Percentiles rank a stretch among this genome's conserved stretches.
These are phyloP conservation scores for Vitis cinerea DNA, from an alignment of 164 flowering plant species.

Conservation along the genomic window DNA sequence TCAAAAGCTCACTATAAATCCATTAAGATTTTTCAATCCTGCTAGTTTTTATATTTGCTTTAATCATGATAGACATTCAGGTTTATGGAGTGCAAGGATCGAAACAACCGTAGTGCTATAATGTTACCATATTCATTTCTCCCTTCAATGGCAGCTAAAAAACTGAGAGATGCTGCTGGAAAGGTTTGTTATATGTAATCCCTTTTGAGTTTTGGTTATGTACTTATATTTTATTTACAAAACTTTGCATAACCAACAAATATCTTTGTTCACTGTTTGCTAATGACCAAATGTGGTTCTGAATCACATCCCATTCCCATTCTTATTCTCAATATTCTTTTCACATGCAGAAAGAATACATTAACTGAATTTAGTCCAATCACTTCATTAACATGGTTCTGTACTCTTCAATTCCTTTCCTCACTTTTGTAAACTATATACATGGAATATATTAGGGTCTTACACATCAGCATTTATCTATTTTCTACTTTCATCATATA, in stretches of 20 bases:
- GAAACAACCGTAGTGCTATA: constrained; percentile 77
- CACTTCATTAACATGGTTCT: background rate
- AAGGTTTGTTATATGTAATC: constrained; percentile 41
- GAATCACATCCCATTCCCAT: background rate
- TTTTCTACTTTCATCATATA: too few species aligned
- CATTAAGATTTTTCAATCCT: constrained; percentile 11
- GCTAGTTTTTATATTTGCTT: constrained; percentile 22
- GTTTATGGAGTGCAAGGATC: constrained; percentile 98
- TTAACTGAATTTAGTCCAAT: background rate
- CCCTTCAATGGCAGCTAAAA: constrained; percentile 81
- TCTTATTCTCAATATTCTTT: background rate
- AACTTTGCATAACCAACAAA: background rate
- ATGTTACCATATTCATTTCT: constrained; percentile 86
- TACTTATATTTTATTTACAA: too few species aligned
- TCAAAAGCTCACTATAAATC: background rate
- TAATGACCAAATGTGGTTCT: background rate
- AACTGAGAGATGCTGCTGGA: constrained; percentile 72
- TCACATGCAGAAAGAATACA: background rate
- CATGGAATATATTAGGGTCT: too few species aligned
- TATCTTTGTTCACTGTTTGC: constrained; percentile 1
- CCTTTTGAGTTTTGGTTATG: too few species aligned
- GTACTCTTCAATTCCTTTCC: too few species aligned
- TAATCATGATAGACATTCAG: constrained; percentile 45
- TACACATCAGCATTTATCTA: too few species aligned
- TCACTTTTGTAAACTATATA: too few species aligned